phyloP scores from a whole-genome alignment of 2,329 filamentous ascomycete species.

The Venturia effusa region DNA sequence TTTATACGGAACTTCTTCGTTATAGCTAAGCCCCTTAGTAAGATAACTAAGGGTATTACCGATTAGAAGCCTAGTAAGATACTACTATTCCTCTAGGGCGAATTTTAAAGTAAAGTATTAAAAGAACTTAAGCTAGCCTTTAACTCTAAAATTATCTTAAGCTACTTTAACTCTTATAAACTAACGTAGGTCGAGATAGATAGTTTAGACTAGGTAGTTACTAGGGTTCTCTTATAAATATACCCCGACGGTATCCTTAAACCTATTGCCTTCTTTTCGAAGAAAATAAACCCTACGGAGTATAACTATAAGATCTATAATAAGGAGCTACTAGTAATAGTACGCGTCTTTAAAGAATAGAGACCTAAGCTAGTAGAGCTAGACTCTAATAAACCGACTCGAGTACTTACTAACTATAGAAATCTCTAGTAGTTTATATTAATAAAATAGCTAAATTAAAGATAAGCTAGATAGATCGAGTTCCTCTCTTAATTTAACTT shows the following conservation, averaged over 20 bases:
- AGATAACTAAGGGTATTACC: slow-evolving; percentile 11
- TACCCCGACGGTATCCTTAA: slow-evolving; percentile 10
- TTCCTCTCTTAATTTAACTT: not conserved
- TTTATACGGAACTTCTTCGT: slow-evolving; percentile 17
- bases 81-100: not conserved
- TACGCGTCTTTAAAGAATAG: too few relatives aligned
- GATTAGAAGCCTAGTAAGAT: not conserved
- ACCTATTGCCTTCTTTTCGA: slow-evolving; percentile 16
- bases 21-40: slow-evolving; percentile 14
- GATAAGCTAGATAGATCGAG: not conserved
- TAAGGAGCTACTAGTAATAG: slow-evolving; percentile 24
- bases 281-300: slow-evolving; percentile 16
- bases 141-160: slow-evolving; percentile 13
- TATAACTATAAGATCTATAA: too few relatives aligned
- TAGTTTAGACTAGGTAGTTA: slow-evolving; percentile 13
- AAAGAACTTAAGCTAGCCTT: slow-evolving; percentile 13
- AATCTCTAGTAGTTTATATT: slow-evolving; percentile 22
- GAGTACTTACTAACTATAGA: slow-evolving; percentile 19
- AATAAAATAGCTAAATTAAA: slow-evolving; percentile 18
- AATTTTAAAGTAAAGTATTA: not conserved
- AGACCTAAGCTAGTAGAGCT: slow-evolving; percentile 16
- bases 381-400: not conserved
- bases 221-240: slow-evolving; percentile 11
- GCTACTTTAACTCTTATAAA: slow-evolving; percentile 14
- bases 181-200: slow-evolving; percentile 15